These are phyloP conservation scores for Eurotiales sp. DNA, from an alignment of 2,329 filamentous ascomycete genomes.

Conservation along the genomic window DNA sequence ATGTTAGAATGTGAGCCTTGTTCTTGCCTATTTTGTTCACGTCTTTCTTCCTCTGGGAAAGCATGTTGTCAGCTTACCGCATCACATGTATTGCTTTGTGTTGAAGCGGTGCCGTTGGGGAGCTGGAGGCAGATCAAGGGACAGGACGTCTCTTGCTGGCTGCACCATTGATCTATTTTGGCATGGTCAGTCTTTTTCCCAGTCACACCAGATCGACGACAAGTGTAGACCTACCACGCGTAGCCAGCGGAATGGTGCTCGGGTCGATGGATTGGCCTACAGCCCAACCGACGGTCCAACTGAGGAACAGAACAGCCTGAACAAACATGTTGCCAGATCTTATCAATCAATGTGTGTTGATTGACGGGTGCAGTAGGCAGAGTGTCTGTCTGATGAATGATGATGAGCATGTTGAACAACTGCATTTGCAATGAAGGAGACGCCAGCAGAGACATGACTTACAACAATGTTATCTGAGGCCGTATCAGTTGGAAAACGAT, in stretches of 20 bases:
- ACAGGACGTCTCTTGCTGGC: conserved; percentile 39
- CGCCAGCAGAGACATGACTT: too few species aligned
- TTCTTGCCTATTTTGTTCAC: too few species aligned
- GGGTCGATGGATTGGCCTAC: conserved; percentile 38
- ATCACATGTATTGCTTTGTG: conserved; percentile 39
- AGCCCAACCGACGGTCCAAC: conserved; percentile 28
- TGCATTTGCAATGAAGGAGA: background rate
- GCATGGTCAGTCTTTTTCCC: too few species aligned
- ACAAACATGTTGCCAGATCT: conserved; percentile 20
- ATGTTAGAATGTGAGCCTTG: background rate
- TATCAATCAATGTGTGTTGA: background rate
- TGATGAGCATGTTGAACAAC: conserved; percentile 6
- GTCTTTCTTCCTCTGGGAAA: background rate
- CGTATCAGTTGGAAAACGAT: too few species aligned
- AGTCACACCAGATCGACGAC: too few species aligned
- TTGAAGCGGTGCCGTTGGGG: conserved; percentile 29
- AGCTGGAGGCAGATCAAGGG: conserved; percentile 45
- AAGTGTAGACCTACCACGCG: conserved; percentile 36
- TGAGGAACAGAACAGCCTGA: conserved; percentile 25
- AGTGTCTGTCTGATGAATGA: background rate
- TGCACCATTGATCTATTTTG: conserved; percentile 44
- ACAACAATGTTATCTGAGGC: too few species aligned
- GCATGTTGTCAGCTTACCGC: conserved; percentile 26
- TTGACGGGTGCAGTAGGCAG: too few species aligned
- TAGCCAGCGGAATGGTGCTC: conserved; percentile 30